Percentiles rank a stretch among this genome's conserved stretches.
These are phyloP conservation scores for Rhododendron ovatum DNA, from an alignment of 148 eudicot species.

Conservation along the genomic window DNA sequence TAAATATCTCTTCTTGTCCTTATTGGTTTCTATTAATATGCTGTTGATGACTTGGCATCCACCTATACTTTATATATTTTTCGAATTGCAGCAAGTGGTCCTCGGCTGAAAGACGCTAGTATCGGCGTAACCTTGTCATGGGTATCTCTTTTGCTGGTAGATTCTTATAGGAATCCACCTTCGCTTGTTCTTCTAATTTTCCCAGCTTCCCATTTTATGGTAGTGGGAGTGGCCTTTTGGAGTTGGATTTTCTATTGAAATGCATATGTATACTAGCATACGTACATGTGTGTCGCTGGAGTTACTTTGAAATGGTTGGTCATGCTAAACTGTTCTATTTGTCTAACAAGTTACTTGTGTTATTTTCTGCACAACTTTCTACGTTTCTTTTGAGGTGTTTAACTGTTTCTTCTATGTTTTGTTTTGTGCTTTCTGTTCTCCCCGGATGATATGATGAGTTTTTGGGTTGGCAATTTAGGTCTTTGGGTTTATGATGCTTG, in stretches of 20 bases:
- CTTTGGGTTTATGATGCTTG: not conserved
- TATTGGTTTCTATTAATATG: not conserved
- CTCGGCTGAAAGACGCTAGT: constrained; percentile 61
- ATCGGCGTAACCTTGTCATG: constrained; percentile 84
- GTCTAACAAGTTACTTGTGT: not conserved
- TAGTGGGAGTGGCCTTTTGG: not conserved
- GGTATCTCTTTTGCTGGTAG: constrained; percentile 94
- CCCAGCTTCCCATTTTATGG: not conserved
- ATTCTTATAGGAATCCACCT: constrained; percentile 6
- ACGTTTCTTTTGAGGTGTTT: not conserved
- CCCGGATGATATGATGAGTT: not conserved
- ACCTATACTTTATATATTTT: constrained; percentile 12
- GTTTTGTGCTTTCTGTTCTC: not conserved
- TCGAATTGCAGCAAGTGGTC: constrained; percentile 72
- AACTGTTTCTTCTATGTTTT: constrained; percentile 4
- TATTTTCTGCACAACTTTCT: not conserved
- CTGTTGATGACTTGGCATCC: constrained; percentile 1
- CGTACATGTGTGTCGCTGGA: not conserved
- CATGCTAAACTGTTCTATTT: not conserved
- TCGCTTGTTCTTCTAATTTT: not conserved
- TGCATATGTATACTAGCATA: not conserved
- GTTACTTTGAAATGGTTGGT: not conserved
- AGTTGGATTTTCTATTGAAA: not conserved
- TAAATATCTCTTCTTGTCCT: not conserved
- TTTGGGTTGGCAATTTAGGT: not conserved